Conservation (phyloP, 768 basidiomycete species). For the Mycena filopes region DNA sequence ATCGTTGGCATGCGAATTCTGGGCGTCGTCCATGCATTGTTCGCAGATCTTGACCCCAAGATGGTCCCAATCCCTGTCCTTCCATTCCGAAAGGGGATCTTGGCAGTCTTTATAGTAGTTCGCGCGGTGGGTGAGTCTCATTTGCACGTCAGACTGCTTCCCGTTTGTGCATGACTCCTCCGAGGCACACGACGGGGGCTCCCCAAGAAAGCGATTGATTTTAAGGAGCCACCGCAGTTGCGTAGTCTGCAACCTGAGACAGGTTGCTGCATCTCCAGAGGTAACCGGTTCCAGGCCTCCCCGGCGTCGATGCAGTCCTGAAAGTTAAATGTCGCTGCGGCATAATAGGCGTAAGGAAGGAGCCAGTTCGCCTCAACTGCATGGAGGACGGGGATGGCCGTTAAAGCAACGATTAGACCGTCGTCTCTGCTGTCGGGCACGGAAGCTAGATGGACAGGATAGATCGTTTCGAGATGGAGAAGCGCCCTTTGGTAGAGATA, state of each 20-base stretch:
- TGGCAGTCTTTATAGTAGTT: background rate
- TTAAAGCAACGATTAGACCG: background rate
- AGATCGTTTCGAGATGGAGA: background rate
- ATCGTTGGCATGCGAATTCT: background rate
- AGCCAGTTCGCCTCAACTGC: background rate
- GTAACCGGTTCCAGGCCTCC: background rate
- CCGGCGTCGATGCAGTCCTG: background rate
- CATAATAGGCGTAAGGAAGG: slow-evolving; percentile 2
- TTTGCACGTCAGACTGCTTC: too few relatives aligned
- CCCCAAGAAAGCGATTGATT: background rate
- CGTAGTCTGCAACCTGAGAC: background rate
- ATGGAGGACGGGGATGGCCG: background rate
- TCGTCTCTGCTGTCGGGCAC: too few relatives aligned
- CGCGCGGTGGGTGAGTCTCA: background rate
- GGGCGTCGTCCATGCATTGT: background rate
- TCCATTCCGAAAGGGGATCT: background rate
- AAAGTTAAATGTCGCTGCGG: background rate
- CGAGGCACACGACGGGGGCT: background rate
- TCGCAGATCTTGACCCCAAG: background rate
- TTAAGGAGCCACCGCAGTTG: background rate
- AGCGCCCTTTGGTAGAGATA: background rate
- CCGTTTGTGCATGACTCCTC: background rate
- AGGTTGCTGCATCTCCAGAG: background rate
- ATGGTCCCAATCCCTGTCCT: background rate
- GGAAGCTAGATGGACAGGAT: background rate